A percentile compares a stretch with the other conserved stretches of the same genome.
Evolutionary conservation across 1,284 basidiomycete species (phyloP).

Genomic region (Meripilus lineatus): DNA sequence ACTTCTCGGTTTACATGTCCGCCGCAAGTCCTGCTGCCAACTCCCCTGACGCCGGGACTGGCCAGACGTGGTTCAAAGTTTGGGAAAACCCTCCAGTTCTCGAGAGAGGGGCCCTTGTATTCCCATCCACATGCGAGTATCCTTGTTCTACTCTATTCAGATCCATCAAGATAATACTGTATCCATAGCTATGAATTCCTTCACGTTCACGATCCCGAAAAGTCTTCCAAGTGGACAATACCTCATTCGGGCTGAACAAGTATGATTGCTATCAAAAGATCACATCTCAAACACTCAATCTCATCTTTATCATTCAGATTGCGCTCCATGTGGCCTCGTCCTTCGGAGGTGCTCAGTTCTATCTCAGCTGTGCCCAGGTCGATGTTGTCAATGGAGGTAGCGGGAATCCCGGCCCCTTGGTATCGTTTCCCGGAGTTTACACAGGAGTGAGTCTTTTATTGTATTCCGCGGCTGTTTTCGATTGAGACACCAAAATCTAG

Average conservation of each 20-base stretch:
- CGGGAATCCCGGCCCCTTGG: slow-evolving; percentile 29
- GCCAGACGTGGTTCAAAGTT: slow-evolving; percentile 46
- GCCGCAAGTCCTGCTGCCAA: slow-evolving; percentile 36
- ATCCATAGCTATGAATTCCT: slow-evolving; percentile 26
- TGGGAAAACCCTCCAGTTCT: slow-evolving; percentile 38
- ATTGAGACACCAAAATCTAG: neutral
- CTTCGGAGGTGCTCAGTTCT: slow-evolving; percentile 26
- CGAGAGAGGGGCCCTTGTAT: slow-evolving; percentile 27
- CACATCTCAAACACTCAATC: neutral
- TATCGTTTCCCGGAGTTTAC: slow-evolving; percentile 33
- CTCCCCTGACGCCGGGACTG: slow-evolving; percentile 35
- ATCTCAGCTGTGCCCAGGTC: slow-evolving; percentile 27
- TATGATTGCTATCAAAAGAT: slow-evolving; percentile 11
- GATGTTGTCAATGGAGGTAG: slow-evolving; percentile 32
- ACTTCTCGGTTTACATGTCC: slow-evolving; percentile 39
- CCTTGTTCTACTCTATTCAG: neutral
- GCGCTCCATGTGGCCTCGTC: slow-evolving; percentile 25
- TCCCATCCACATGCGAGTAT: slow-evolving; percentile 26
- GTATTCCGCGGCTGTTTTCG: slow-evolving; percentile 3
- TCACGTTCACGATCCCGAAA: slow-evolving; percentile 36
- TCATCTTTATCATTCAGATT: slow-evolving; percentile 22
- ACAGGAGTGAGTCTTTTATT: slow-evolving; percentile 21
- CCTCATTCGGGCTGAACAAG: slow-evolving; percentile 25
- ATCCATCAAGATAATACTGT: too few species aligned
- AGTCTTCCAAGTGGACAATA: slow-evolving; percentile 26